Evolutionary conservation across 2,329 filamentous ascomycete genomes (phyloP).

Genomic region (Exophiala sp.): DNA sequence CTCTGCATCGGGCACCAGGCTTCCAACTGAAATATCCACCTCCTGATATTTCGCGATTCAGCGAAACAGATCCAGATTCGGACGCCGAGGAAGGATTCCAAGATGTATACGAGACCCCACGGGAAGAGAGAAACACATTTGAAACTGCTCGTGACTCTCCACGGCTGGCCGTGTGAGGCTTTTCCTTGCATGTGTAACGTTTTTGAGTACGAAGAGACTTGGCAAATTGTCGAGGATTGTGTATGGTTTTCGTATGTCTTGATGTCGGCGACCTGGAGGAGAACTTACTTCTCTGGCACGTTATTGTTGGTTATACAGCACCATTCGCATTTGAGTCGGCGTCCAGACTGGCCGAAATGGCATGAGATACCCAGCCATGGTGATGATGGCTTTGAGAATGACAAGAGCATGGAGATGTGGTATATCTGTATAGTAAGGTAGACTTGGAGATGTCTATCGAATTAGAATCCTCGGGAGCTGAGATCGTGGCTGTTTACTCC

Average conservation of each 20-base stretch:
- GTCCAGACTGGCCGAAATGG: slow-evolving; percentile 1
- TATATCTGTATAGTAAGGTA: slow-evolving; percentile 8
- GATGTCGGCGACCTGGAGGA: neutral
- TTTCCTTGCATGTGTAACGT: too few species aligned
- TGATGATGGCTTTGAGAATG: slow-evolving; percentile 4
- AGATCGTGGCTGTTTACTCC: too few species aligned
- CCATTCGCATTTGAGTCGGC: neutral
- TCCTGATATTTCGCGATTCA: slow-evolving; percentile 26
- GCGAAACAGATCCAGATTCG: slow-evolving; percentile 24
- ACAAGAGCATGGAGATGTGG: neutral
- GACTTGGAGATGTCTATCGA: neutral
- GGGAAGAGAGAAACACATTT: slow-evolving; percentile 24
- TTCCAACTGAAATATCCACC: slow-evolving; percentile 16
- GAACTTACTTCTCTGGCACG: neutral
- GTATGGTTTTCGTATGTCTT: neutral
- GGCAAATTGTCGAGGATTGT: neutral
- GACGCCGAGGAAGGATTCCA: slow-evolving; percentile 21
- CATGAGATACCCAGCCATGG: slow-evolving; percentile 15
- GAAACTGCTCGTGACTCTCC: slow-evolving; percentile 19
- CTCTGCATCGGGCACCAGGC: slow-evolving; percentile 17
- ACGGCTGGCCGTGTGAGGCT: neutral
- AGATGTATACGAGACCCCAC: slow-evolving; percentile 28
- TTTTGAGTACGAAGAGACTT: neutral
- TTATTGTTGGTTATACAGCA: neutral
- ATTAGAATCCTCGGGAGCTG: too few species aligned